These are phyloP conservation scores for Tuber borchii DNA, from an alignment of 495 filamentous ascomycete genomes.

Conservation along the genomic window DNA sequence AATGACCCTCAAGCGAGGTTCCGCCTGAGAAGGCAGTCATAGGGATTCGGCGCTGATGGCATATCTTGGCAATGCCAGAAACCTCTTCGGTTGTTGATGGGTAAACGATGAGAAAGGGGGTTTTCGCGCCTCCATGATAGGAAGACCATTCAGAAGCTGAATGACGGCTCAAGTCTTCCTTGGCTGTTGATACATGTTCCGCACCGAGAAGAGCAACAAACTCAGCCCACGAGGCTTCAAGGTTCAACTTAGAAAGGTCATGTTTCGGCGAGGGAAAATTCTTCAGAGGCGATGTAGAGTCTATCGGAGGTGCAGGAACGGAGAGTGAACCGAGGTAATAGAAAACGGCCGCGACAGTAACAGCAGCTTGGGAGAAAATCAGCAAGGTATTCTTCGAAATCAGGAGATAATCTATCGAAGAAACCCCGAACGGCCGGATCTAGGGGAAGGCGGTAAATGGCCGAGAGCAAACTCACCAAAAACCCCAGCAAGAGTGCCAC, in stretches of 20 bases:
- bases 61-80: constrained; percentile 65
- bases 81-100: constrained; percentile 63
- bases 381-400: background rate
- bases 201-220: constrained; percentile 76
- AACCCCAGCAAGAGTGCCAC: constrained; percentile 44
- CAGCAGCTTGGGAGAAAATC: constrained; percentile 46
- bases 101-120: constrained; percentile 59
- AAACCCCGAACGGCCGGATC: background rate
- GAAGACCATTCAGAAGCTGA: constrained; percentile 85
- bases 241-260: constrained; percentile 63
- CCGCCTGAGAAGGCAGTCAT: constrained; percentile 64
- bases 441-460: background rate
- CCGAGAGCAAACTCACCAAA: constrained; percentile 43
- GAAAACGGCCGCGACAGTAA: constrained; percentile 55
- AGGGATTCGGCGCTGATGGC: constrained; percentile 62
- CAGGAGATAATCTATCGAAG: background rate
- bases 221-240: constrained; percentile 91
- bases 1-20: constrained; percentile 75
- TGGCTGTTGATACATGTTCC: constrained; percentile 73
- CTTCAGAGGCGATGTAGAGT: constrained; percentile 67
- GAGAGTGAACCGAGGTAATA: constrained; percentile 66
- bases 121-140: constrained; percentile 48
- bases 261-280: constrained; percentile 58
- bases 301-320: constrained; percentile 53
- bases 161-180: constrained; percentile 61